phyloP scores from a whole-genome alignment of 1,139 yeast genomes.

The Candida pseudoviswanathii region DNA sequence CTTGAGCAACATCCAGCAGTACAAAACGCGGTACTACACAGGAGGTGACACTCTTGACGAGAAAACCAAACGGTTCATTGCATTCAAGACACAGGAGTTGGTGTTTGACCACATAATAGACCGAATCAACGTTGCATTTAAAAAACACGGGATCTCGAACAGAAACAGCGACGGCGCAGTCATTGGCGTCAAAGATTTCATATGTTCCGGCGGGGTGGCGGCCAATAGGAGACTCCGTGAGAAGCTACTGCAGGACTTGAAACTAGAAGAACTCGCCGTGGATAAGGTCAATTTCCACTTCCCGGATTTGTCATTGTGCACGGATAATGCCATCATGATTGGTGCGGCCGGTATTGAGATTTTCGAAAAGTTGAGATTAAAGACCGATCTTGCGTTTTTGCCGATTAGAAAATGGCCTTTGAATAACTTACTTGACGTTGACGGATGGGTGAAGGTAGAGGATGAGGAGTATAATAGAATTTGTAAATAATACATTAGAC shows the following conservation, averaged over 20 bases:
- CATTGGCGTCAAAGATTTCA: constrained; percentile 53
- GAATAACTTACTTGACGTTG: constrained; percentile 45
- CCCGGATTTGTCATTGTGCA: constrained; percentile 75
- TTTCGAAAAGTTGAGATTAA: constrained; percentile 53
- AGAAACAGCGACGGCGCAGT: constrained; percentile 36
- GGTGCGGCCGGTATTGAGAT: constrained; percentile 96
- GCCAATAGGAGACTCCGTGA: constrained; percentile 64
- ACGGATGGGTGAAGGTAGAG: constrained; percentile 48
- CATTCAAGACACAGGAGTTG: constrained; percentile 63
- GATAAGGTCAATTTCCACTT: constrained; percentile 46
- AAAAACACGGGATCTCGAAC: constrained; percentile 30
- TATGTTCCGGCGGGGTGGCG: constrained; percentile 94
- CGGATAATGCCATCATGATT: constrained; percentile 96
- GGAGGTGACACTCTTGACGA: constrained; percentile 20
- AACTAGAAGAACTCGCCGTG: constrained; percentile 9
- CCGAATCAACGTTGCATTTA: constrained; percentile 57
- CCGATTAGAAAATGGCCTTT: constrained; percentile 82
- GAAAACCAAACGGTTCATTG: constrained; percentile 43
- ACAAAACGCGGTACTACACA: constrained; percentile 14
- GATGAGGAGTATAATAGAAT: constrained; percentile 17
- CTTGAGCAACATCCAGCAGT: constrained; percentile 54
- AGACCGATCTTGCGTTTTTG: constrained; percentile 52
- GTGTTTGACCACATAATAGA: constrained; percentile 73
- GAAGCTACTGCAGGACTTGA: constrained; percentile 44
- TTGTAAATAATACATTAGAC: constrained; percentile 13